A percentile compares a stretch with the other conserved stretches of the same genome.
Evolutionary conservation across 164 flowering plant species (phyloP).

Genomic region (Houttuynia cordata): DNA sequence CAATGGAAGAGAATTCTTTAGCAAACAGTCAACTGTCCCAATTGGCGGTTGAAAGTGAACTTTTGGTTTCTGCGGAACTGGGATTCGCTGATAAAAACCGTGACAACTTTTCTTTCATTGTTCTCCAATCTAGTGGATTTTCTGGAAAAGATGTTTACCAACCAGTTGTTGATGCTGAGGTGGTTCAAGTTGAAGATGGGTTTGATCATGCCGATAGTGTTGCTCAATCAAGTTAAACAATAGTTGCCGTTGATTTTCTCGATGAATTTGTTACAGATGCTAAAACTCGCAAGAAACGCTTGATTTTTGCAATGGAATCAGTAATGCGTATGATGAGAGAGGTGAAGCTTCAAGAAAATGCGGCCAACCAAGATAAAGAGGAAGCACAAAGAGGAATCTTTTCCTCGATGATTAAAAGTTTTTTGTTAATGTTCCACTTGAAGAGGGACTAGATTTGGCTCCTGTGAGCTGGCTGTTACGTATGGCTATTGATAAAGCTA

Average conservation of each 20-base stretch:
- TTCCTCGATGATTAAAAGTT: too few species aligned
- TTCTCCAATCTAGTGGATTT: constrained; percentile 1
- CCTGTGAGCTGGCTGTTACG: too few species aligned
- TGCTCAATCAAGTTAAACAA: constrained; percentile 29
- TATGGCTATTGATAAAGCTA: too few species aligned
- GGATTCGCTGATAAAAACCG: constrained; percentile 6
- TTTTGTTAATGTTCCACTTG: too few species aligned
- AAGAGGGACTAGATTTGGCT: too few species aligned
- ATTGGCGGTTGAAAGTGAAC: background rate
- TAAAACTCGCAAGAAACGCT: constrained; percentile 60
- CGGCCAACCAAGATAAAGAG: constrained; percentile 46
- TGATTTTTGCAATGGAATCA: constrained; percentile 48
- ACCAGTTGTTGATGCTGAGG: constrained; percentile 12
- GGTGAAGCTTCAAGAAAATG: constrained; percentile 59
- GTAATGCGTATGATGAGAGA: constrained; percentile 42
- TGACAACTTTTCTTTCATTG: constrained; percentile 4
- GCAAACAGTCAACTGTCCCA: background rate
- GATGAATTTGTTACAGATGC: constrained; percentile 61
- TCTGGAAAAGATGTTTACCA: constrained; percentile 5
- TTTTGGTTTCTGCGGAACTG: background rate
- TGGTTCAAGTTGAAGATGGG: constrained; percentile 20
- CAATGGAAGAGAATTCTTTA: background rate
- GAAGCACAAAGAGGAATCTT: too few species aligned
- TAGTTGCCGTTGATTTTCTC: constrained; percentile 44
- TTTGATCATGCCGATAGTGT: constrained; percentile 10